Evolutionary conservation across 805 yeast genomes (phyloP), one percentile per base, ranked within the genome.

Genomic region (Brettanomyces sp.): DNA sequence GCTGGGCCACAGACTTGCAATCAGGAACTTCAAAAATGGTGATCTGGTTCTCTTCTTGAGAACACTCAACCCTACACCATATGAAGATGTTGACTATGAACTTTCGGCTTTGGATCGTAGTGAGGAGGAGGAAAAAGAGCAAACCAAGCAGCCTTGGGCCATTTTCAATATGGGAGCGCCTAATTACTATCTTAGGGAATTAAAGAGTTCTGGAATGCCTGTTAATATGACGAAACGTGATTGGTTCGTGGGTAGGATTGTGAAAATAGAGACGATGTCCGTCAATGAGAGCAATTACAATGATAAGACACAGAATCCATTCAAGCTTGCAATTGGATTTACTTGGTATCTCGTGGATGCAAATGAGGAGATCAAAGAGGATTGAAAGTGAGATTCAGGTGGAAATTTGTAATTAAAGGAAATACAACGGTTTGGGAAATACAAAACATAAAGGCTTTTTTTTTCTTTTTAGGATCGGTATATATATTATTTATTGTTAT

Each of bases 141-240:
- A 35, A 35, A n/a, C 13, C n/a, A 35, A 35, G 13, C 77, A 70
- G 45, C 88, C 91, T 0, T 91, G 98, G 98, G 96, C 96, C 0
- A 95, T 95, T 1, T 91, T 91, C 67, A 90, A 93, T 52, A 73
- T 85, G 46, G 95, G 91, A 1, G 82, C 87, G 1, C 93, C 95
- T 0, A 89, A 90, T 59, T 89, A 79, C 60, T 82, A 89, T 56
- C 66, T 91, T 51, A 76, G 78, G 44, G 68, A 70, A 41, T 65
- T 65, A 12, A 44, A 42, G 21, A 36, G 24, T 8, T 46, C 35
- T 14, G 51, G 49, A 22, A 48, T 47, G 3, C 48, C 46, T 8
- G 53, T 54, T 11, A 57, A 56, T 36, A 48, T 65, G 21, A 62
- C 62, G 9, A 70, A 65, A 32, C 76, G 82, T 45, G 96, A 90